Percentiles rank a stretch among this genome's conserved stretches.
Conservation (phyloP, 352 stramenopile genomes). For the Phytophthora litchii region DNA sequence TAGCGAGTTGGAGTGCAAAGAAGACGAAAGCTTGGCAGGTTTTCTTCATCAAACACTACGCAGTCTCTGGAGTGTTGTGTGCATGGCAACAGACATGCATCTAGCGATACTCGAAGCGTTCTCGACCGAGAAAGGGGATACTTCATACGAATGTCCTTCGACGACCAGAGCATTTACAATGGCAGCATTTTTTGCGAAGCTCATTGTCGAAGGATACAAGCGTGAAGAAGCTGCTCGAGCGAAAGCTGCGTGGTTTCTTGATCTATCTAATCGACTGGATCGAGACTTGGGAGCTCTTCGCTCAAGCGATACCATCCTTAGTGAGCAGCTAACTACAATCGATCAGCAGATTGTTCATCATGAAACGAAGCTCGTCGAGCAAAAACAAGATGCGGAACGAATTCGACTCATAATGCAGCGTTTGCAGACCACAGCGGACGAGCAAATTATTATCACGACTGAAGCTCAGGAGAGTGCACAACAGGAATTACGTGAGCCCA, state of each 20-base stretch:
- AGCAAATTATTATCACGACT: conserved; percentile 69
- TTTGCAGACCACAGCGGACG: conserved; percentile 59
- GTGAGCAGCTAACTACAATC: conserved; percentile 18
- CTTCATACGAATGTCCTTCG: conserved; percentile 1
- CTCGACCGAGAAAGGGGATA: conserved; percentile 1
- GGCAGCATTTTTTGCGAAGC: conserved; percentile 27
- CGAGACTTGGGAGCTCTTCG: conserved; percentile 26
- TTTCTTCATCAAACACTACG: conserved; percentile 40
- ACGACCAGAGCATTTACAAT: conserved; percentile 21
- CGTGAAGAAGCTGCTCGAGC: conserved; percentile 22
- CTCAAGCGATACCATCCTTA: conserved; percentile 27
- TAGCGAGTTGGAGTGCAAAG: background rate
- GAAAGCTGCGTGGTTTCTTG: conserved; percentile 31
- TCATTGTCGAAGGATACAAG: conserved; percentile 25
- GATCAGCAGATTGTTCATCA: conserved; percentile 39
- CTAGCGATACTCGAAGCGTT: conserved; percentile 15
- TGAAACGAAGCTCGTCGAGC: conserved; percentile 35
- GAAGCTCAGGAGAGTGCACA: conserved; percentile 65
- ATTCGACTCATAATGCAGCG: conserved; percentile 66
- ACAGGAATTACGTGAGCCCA: conserved; percentile 58
- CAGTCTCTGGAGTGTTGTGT: conserved; percentile 48
- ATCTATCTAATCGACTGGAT: conserved; percentile 30
- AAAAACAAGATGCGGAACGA: conserved; percentile 49
- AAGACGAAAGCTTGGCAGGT: conserved; percentile 27
- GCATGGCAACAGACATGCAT: conserved; percentile 40